Percentiles rank a stretch among this genome's conserved stretches.
Evolutionary conservation across 108 stramenopile species (phyloP).

Genomic region (Nannochloropsis oceanica): DNA sequence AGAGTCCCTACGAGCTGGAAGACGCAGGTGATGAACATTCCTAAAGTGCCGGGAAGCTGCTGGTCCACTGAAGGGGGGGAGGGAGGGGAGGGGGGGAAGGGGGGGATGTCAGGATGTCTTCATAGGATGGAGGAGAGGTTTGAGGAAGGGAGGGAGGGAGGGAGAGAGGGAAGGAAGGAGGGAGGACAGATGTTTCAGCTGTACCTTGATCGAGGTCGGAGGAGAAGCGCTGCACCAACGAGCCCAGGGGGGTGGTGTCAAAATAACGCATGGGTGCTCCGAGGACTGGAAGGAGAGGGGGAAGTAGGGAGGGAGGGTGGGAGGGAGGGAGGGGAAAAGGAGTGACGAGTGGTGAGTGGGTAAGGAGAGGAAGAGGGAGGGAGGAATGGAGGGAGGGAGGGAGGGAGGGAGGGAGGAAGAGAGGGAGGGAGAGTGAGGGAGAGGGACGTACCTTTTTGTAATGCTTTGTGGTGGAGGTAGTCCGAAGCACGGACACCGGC

Average conservation of each 20-base stretch:
- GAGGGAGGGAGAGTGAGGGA: too few relatives aligned
- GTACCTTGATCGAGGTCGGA: constrained; percentile 8
- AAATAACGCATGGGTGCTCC: constrained; percentile 69
- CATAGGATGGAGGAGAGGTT: too few relatives aligned
- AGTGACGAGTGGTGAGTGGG: too few relatives aligned
- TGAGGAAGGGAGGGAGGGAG: neutral
- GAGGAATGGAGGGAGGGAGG: too few relatives aligned
- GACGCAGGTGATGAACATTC: constrained; percentile 25
- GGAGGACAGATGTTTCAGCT: neutral
- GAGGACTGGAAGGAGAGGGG: constrained; percentile 31
- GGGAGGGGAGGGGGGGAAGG: neutral
- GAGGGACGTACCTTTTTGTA: neutral
- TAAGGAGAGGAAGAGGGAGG: neutral
- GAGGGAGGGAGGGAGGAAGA: neutral
- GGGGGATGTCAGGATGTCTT: neutral
- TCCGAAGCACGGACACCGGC: constrained; percentile 1
- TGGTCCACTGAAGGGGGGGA: constrained; percentile 13
- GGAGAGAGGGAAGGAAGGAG: neutral
- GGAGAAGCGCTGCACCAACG: constrained; percentile 1
- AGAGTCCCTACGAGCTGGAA: constrained; percentile 15
- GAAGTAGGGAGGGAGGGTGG: neutral
- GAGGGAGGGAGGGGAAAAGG: neutral
- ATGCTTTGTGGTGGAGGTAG: neutral
- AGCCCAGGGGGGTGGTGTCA: constrained; percentile 77
- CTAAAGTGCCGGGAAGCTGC: constrained; percentile 22